Conservation (phyloP, 352 stramenopile genomes). For the Pythium periplocum region DNA sequence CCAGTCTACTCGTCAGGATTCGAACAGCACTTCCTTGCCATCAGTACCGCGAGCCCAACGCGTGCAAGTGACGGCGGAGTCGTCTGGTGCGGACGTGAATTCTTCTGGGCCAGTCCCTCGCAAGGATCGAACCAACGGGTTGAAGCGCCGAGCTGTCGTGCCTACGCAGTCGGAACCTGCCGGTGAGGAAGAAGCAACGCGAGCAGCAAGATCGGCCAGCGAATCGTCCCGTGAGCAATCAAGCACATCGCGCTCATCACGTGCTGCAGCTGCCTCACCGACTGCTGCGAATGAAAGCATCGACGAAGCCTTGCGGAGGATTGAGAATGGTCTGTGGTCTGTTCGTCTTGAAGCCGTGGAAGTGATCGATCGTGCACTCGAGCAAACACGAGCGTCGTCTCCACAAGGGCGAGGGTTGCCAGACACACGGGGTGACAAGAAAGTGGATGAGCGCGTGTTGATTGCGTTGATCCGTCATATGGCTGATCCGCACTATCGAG, state of each 20-base stretch:
- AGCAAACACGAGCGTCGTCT: background rate
- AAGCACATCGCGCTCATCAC: no score
- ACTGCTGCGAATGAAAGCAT: constrained; percentile 24
- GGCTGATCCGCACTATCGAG: constrained; percentile 66
- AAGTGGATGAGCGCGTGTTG: constrained; percentile 57
- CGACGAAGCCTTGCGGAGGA: constrained; percentile 40
- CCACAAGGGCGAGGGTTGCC: no score
- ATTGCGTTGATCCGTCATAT: constrained; percentile 55
- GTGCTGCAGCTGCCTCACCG: background rate
- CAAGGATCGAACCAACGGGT: constrained; percentile 16
- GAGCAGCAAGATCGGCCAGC: no score
- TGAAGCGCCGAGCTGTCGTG: constrained; percentile 14
- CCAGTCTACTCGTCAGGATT: background rate
- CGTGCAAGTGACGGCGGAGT: constrained; percentile 13
- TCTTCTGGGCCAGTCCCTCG: constrained; percentile 10
- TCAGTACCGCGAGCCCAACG: constrained; percentile 15
- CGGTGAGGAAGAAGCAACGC: no score
- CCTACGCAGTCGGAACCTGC: no score
- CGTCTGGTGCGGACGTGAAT: background rate
- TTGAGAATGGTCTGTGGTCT: constrained; percentile 61
- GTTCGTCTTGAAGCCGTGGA: constrained; percentile 58
- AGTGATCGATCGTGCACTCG: constrained; percentile 19
- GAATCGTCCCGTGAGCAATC: no score
- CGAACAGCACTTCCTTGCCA: constrained; percentile 1
- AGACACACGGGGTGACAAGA: constrained; percentile 12